Base-by-base conservation (phyloP, 148 eudicot species). In the Gaultheria prostrata region DNA sequence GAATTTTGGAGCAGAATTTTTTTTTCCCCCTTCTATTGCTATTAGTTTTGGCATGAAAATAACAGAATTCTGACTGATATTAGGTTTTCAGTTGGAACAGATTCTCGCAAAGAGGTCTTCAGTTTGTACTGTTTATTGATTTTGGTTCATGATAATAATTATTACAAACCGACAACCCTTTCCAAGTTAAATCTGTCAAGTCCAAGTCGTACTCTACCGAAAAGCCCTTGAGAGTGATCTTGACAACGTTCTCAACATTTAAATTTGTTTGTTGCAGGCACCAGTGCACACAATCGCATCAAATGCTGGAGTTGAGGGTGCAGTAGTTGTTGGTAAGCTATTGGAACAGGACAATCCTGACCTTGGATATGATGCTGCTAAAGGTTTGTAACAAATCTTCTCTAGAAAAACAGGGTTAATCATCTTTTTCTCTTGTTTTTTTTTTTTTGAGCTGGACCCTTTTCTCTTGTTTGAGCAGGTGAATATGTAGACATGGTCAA, bases 341-440 rank as follows among this genome's bases (percentile, higher is more conserved):
- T 85, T 96, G 89, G 98, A 96, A 85, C 96, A 93, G 82, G 95
- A 96, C 20, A 85, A 92, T 83, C 91, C 91, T 5, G 98, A 94
- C 75, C 97, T 96, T 61, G 98, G 98, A 80, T 96, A 96, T 77
- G 98, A 96, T 86, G 98, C 98, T 51, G 97, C 98, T 76, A 94
- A 94, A 92, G 98, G 98, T 94, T 76, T 51, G 78, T 39, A 12
- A n/a, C n/a, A n/a, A n/a, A 2, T 39, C 45, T 30, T 6, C 13
- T 79, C 20, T 82, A 15, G 20, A 9, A 8, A 8, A 1, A 4
- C 17, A 39, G 43, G 5, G 4, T 28, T 14, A 4, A 21, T 9
- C 8, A 3, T 24, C 74, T 21, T 18, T 43, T 30, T 61, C 33
- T 24, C 51, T n/a, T n/a, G n/a, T n/a, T n/a, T n/a, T n/a, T n/a